phyloP scores from a whole-genome alignment of 2,329 filamentous ascomycete species.

The Pseudomassariella vexata region DNA sequence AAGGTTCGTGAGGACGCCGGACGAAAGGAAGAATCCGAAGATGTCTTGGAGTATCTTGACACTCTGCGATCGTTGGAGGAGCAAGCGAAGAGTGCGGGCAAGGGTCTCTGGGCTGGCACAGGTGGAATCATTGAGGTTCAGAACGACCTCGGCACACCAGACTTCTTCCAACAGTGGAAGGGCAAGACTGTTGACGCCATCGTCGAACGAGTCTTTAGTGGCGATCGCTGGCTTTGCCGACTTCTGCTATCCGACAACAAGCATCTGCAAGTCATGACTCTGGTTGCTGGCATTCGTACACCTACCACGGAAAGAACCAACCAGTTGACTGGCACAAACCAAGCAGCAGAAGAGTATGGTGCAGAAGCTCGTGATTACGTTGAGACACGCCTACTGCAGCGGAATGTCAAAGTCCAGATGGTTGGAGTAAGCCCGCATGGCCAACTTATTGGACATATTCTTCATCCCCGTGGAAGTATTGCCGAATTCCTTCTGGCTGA shows the following conservation, averaged over 20 bases:
- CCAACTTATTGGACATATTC: constrained; percentile 80
- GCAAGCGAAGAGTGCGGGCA: constrained; percentile 70
- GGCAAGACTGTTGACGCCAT: constrained; percentile 78
- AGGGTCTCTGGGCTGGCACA: constrained; percentile 71
- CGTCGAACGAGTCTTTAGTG: constrained; percentile 85
- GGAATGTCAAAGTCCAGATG: constrained; percentile 75
- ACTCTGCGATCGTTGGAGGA: constrained; percentile 72
- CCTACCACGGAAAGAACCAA: constrained; percentile 85
- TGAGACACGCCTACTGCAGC: constrained; percentile 78
- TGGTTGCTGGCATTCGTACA: constrained; percentile 82
- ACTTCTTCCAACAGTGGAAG: constrained; percentile 80
- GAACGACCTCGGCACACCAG: constrained; percentile 74
- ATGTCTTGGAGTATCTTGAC: constrained; percentile 65
- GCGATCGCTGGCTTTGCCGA: constrained; percentile 82
- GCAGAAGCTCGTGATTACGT: constrained; percentile 87
- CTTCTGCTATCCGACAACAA: constrained; percentile 75
- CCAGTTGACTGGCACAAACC: constrained; percentile 69
- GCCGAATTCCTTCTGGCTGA: constrained; percentile 85
- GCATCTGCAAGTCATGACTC: constrained; percentile 82
- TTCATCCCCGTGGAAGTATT: constrained; percentile 89
- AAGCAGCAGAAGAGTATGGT: constrained; percentile 82
- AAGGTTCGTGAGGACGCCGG: constrained; percentile 93
- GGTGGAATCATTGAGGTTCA: constrained; percentile 67
- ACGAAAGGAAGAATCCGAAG: constrained; percentile 80
- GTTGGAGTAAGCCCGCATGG: constrained; percentile 85